Conservation (phyloP, 2,329 filamentous ascomycete species). For the Phoma sp. region DNA sequence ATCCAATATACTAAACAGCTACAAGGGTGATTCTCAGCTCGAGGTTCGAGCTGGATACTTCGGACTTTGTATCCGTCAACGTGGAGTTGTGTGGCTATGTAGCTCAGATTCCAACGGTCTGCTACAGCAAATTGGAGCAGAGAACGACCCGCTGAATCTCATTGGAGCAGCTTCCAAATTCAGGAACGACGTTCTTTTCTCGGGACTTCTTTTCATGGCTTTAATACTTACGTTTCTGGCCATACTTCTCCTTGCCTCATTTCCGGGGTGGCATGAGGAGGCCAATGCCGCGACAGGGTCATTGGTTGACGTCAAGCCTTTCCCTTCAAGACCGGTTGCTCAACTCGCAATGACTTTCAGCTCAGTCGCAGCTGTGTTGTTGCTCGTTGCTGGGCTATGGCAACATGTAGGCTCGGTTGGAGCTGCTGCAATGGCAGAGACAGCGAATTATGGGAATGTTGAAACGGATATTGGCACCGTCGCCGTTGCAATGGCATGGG, state of each 20-base stretch:
- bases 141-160: slow-evolving; percentile 94
- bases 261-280: slow-evolving; percentile 96
- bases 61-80: slow-evolving; percentile 92
- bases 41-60: slow-evolving; percentile 97
- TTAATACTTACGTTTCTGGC: slow-evolving; percentile 96
- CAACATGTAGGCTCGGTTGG: slow-evolving; percentile 96
- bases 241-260: slow-evolving; percentile 90
- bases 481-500: slow-evolving; percentile 97
- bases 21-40: slow-evolving; percentile 80
- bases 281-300: slow-evolving; percentile 74
- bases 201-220: slow-evolving; percentile 98
- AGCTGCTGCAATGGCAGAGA: slow-evolving; percentile 91
- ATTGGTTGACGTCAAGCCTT: slow-evolving; percentile 88
- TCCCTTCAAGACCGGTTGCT: slow-evolving; percentile 88
- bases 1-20: slow-evolving; percentile 82
- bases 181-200: slow-evolving; percentile 98
- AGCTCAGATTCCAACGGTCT: slow-evolving; percentile 95
- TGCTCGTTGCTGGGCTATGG: slow-evolving; percentile 74
- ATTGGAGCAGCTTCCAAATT: slow-evolving; percentile 98
- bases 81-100: slow-evolving; percentile 91
- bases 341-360: slow-evolving; percentile 92
- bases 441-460: slow-evolving; percentile 87
- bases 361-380: slow-evolving; percentile 70
- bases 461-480: slow-evolving; percentile 86
- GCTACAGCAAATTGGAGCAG: slow-evolving; percentile 83